Percentiles rank a stretch among this genome's conserved stretches.
Evolutionary conservation across 2,329 filamentous ascomycete species (phyloP).

Genomic region (Exophiala aquamarina): DNA sequence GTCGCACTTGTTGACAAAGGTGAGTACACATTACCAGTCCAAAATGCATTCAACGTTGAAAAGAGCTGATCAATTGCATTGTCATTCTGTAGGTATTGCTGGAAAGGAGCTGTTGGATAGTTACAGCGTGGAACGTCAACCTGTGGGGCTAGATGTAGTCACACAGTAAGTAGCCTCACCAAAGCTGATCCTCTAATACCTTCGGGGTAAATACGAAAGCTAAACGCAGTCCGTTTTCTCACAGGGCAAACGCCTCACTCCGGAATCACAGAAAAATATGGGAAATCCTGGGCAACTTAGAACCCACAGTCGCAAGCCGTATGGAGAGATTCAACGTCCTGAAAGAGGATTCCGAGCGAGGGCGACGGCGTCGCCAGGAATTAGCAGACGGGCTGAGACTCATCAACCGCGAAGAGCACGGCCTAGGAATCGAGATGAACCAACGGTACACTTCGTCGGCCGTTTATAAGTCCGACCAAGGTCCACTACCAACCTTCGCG

Average conservation of each 20-base stretch:
- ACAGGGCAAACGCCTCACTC: conserved; percentile 57
- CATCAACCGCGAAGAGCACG: conserved; percentile 52
- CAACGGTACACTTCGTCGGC: conserved; percentile 46
- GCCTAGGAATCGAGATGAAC: conserved; percentile 59
- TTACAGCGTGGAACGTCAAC: conserved; percentile 36
- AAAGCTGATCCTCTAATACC: too few relatives aligned
- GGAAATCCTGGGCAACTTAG: conserved; percentile 46
- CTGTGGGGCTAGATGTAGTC: conserved; percentile 47
- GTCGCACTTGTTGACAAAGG: conserved; percentile 34
- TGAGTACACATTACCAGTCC: conserved; percentile 21
- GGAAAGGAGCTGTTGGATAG: conserved; percentile 31
- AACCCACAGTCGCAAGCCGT: conserved; percentile 40
- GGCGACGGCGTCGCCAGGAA: conserved; percentile 38
- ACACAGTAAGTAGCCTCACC: conserved; percentile 30
- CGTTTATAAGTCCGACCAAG: neutral
- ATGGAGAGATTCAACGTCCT: conserved; percentile 42
- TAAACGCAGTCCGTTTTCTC: too few relatives aligned
- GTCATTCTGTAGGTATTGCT: conserved; percentile 6
- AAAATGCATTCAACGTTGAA: neutral
- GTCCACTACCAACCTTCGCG: neutral
- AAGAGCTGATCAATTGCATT: conserved; percentile 21
- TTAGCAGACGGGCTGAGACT: conserved; percentile 43
- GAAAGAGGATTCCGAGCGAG: conserved; percentile 36
- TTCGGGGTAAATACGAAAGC: too few relatives aligned
- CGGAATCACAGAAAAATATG: conserved; percentile 51